Evolutionary conservation across 345 rosid genomes (phyloP), one percentile per base, ranked within the genome.

Genomic region (Ailanthus altissimus): DNA sequence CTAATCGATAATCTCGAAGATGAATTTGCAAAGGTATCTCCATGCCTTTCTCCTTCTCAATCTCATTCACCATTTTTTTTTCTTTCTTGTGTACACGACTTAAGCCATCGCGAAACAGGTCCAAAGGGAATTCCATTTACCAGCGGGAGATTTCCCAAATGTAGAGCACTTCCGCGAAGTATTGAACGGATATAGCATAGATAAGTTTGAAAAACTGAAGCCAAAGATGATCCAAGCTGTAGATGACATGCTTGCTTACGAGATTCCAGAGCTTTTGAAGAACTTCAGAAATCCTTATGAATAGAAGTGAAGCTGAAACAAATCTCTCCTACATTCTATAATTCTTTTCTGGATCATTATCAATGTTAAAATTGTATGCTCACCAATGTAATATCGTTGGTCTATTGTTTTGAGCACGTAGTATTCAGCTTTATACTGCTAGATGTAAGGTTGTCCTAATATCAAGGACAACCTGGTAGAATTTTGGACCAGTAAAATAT

Each of bases 241-340:
- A 0, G 99, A 92, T 45, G 98, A 91, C 78, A 96, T 96, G 99
- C 87, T 93, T 1, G 98, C 92, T 10, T 89, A 91, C 60, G 97
- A 96, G 70, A 91, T 96, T 66, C 94, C 98, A 2, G 94, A 93
- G 36, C 90, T 96, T 23, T 70, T 93, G 84, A 92, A 90, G 86
- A 93, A 87, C 75, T 95, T 95, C 63, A 88, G 86, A 75, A 96
- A 96, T 72, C 98, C 97, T 2, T 92, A 91, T 67, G 97, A 90
- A 21, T 92, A 73, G 54, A 73, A 59, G 36, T 15, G 67, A 7
- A 62, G 61, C 61, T 8, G 61, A 12, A n/a, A 28, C 61, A 9
- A 9, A 23, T 57, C 21, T 23, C 21, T 57, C 9, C 21, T 54
- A 54, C 6, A 54, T 32, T 32, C 59, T 54, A n/a, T 2, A 18